Conservation (phyloP, 176 grass and related monocot species). For the Cymbopogon citratus region DNA sequence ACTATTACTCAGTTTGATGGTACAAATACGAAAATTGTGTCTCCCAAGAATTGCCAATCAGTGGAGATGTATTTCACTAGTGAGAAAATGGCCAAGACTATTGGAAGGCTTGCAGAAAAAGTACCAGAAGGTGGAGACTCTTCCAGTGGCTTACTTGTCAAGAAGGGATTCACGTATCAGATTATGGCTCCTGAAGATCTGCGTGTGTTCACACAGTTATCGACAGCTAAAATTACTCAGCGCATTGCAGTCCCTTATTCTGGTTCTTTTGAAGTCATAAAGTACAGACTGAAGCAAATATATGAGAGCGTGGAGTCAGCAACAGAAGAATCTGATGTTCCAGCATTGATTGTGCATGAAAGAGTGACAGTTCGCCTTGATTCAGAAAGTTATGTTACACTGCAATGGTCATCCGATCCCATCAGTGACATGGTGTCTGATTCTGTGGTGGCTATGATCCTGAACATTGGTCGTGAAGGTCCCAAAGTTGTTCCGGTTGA, state of each 20-base stretch:
- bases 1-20: slow-evolving; percentile 67
- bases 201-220: slow-evolving; percentile 76
- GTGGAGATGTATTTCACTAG: slow-evolving; percentile 84
- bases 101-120: slow-evolving; percentile 75
- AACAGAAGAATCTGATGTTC: slow-evolving; percentile 59
- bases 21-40: slow-evolving; percentile 65
- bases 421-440: slow-evolving; percentile 98
- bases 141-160: slow-evolving; percentile 75
- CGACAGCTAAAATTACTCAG: slow-evolving; percentile 78
- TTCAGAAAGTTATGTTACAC: slow-evolving; percentile 68
- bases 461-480: slow-evolving; percentile 79
- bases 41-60: slow-evolving; percentile 89
- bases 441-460: slow-evolving; percentile 78
- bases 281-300: slow-evolving; percentile 81
- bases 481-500: slow-evolving; percentile 54
- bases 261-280: slow-evolving; percentile 78
- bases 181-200: slow-evolving; percentile 93
- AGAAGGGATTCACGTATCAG: slow-evolving; percentile 93
- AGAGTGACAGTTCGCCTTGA: slow-evolving; percentile 64
- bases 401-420: slow-evolving; percentile 81
- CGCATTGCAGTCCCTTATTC: slow-evolving; percentile 63
- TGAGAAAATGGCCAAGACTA: slow-evolving; percentile 91
- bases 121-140: slow-evolving; percentile 54
- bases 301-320: slow-evolving; percentile 71
- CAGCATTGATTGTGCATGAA: slow-evolving; percentile 59